A percentile compares a stretch with the other conserved stretches of the same genome.
Evolutionary conservation across 2,329 filamentous ascomycete species (phyloP).

Genomic region (Colletotrichum lini): DNA sequence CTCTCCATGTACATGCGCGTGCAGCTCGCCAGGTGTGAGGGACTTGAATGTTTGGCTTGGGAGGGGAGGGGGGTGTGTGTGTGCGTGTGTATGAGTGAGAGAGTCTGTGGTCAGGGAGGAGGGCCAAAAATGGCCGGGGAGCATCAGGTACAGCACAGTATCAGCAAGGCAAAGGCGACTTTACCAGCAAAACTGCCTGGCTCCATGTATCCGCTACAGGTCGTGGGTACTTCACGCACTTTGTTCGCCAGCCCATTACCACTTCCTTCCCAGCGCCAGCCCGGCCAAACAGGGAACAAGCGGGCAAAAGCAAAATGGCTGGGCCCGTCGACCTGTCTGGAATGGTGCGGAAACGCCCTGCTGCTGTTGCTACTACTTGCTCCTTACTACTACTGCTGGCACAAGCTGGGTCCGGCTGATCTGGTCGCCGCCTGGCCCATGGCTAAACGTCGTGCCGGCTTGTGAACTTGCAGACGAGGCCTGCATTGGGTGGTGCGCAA

Average conservation of each 20-base stretch:
- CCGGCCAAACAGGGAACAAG: constrained; percentile 39
- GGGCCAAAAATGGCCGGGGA: constrained; percentile 33
- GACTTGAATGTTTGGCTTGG: constrained; percentile 43
- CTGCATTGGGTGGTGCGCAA: constrained; percentile 36
- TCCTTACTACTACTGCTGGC: background rate
- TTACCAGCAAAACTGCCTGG: constrained; percentile 38
- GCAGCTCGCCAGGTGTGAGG: constrained; percentile 30
- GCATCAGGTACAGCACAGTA: constrained; percentile 43
- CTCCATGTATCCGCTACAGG: constrained; percentile 38
- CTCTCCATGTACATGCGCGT: constrained; percentile 32
- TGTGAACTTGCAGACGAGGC: constrained; percentile 25
- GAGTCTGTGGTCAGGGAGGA: constrained; percentile 36
- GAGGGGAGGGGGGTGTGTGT: constrained; percentile 29
- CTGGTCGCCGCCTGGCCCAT: constrained; percentile 21
- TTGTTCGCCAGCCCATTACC: constrained; percentile 31
- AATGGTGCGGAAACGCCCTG: constrained; percentile 38
- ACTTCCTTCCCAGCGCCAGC: constrained; percentile 27
- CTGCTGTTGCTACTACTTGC: too few species aligned
- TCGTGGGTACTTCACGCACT: constrained; percentile 41
- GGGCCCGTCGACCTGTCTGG: constrained; percentile 34
- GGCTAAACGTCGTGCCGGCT: constrained; percentile 27
- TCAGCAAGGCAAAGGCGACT: constrained; percentile 34
- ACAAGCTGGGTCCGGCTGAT: background rate
- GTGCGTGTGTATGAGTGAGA: constrained; percentile 17
- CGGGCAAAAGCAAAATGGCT: constrained; percentile 42